Base-by-base conservation (phyloP, 2,329 filamentous ascomycete species). In the Aspergillus quadricinctus region DNA sequence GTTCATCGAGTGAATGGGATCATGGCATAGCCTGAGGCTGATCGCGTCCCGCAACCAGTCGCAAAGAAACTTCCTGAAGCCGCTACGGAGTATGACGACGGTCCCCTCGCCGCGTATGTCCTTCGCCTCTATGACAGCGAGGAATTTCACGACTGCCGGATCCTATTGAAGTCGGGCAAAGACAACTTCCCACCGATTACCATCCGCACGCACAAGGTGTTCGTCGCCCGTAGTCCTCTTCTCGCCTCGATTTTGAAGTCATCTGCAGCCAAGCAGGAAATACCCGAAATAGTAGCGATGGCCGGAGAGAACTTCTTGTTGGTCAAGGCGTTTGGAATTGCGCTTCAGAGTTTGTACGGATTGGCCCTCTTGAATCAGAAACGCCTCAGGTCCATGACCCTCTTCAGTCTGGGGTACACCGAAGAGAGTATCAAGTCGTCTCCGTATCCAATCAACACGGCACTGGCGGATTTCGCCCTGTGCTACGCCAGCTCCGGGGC, bases 401-500 rank as follows among this genome's bases (percentile, higher is more conserved):
- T 64, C 8, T 48, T 56, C 3, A 48, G 50, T 3, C 45, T 64
- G 2, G 61, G 58, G 2, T 65, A 64, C 29, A 49, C 49, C 9
- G 43, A 53, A 14, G 52, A 61, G 14, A 54, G 25, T 19, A 21
- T 41, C 27, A 48, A 31, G 2, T 29, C 54, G 2, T 52, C 53
- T 19, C 52, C 58, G 2, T 63, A 62, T 23, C 55, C 58, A 8
- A 37, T 65, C 28, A 63, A 56, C 21, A 56, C 49, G 11, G 63
- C 64, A 10, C 63, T 63, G 55, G 61, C 66, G 21, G 66, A 71
- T 28, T 62, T 73, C 31, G 63, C 66, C 14, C 40, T 73, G 6
- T 71, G 66, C 53, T 74, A 73, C 54, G 67, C 64, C 17, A 56
- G 62, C 1, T 63, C 64, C 0, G 71, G 71, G 0, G 65, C 66